phyloP scores from a whole-genome alignment of 1,139 yeast species.

The Schwanniomyces etchellsii region DNA sequence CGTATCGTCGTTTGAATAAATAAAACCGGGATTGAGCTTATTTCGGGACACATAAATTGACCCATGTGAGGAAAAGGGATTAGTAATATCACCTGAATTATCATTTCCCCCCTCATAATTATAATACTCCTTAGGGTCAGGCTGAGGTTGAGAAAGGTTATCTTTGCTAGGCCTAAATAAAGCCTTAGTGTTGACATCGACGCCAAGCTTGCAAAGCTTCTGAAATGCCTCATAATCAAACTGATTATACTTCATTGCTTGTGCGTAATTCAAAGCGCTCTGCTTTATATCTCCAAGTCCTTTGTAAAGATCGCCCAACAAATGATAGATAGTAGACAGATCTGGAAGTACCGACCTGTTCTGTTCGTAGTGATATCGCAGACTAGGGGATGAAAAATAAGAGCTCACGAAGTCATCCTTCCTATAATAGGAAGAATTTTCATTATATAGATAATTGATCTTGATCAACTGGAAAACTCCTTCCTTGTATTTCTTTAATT shows the following conservation, averaged over 20 bases:
- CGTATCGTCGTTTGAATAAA: conserved; percentile 14
- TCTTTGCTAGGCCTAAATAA: conserved; percentile 38
- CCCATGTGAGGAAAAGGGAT: conserved; percentile 18
- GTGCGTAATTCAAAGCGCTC: conserved; percentile 62
- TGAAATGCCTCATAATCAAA: conserved; percentile 85
- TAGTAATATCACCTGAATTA: conserved; percentile 11
- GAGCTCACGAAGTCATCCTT: conserved; percentile 6
- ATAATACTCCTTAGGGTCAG: conserved; percentile 1
- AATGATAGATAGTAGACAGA: conserved; percentile 53
- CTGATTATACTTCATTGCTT: conserved; percentile 68
- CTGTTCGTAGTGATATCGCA: conserved; percentile 28
- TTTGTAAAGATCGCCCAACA: conserved; percentile 67
- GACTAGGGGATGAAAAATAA: conserved; percentile 18
- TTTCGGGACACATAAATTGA: conserved; percentile 7
- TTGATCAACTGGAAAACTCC: conserved; percentile 56
- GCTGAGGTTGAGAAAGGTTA: conserved; percentile 3
- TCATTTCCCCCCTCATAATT: conserved; percentile 1
- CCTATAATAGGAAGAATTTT: conserved; percentile 13
- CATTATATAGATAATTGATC: conserved; percentile 30
- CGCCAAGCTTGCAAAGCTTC: conserved; percentile 67
- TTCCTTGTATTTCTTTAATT: conserved; percentile 50
- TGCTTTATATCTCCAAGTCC: conserved; percentile 56
- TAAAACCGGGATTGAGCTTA: conserved; percentile 6
- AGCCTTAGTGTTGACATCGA: conserved; percentile 56
- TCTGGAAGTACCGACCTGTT: conserved; percentile 50